These are phyloP conservation scores for Kodamaea fukazawae DNA, from an alignment of 805 yeast genomes.

Conservation along the genomic window DNA sequence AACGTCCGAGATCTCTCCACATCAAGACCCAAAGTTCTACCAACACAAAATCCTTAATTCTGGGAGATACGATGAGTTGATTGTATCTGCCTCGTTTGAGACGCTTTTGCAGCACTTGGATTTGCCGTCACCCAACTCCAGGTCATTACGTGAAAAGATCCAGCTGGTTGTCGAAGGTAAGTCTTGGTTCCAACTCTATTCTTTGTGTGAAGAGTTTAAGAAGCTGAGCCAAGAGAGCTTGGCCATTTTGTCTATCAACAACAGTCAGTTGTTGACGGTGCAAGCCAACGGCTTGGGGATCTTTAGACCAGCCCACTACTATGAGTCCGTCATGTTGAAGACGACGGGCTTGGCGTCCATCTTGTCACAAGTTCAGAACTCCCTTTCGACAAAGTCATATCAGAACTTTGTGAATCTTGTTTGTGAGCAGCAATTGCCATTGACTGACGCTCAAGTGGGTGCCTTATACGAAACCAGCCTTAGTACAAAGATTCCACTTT, in stretches of 20 bases:
- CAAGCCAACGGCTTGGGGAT: constrained; percentile 35
- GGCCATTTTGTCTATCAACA: constrained; percentile 20
- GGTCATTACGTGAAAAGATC: constrained; percentile 9
- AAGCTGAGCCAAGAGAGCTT: constrained; percentile 61
- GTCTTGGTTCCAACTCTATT: constrained; percentile 65
- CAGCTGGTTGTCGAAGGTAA: constrained; percentile 14
- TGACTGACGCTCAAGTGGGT: constrained; percentile 18
- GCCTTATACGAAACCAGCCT: constrained; percentile 24
- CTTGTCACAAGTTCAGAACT: constrained; percentile 20
- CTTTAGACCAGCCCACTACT: constrained; percentile 31
- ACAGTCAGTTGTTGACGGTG: constrained; percentile 18
- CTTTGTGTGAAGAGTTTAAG: constrained; percentile 69
- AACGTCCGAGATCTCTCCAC: constrained; percentile 22
- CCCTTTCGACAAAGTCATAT: constrained; percentile 31
- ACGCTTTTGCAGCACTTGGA: constrained; percentile 45
- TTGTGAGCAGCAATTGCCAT: constrained; percentile 1
- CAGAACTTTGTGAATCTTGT: constrained; percentile 21
- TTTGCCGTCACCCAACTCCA: too few species aligned
- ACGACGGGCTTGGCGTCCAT: constrained; percentile 19
- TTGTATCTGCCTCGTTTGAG: constrained; percentile 51
- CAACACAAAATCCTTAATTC: constrained; percentile 47
- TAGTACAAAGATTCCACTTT: constrained; percentile 23
- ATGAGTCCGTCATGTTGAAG: constrained; percentile 22
- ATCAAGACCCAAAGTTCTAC: constrained; percentile 38
- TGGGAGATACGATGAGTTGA: constrained; percentile 46